phyloP scores from a whole-genome alignment of 75 land plant genomes.

The Ceratopteris richardii region DNA sequence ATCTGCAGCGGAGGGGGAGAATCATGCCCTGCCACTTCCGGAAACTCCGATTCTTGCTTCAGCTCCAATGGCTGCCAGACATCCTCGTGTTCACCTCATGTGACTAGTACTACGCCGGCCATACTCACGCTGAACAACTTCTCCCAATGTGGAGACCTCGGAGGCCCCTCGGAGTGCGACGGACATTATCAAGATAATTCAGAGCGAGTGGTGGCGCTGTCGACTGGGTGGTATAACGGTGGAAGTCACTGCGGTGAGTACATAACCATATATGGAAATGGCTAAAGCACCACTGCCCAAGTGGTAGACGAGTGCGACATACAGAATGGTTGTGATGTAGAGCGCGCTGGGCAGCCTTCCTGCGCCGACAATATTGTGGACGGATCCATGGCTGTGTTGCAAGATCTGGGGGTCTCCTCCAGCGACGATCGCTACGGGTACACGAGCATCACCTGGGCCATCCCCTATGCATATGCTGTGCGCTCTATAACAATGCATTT shows the following conservation, averaged over 20 bases:
- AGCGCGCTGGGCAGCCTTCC: slow-evolving; percentile 35
- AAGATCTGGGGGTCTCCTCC: slow-evolving; percentile 15
- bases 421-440: not conserved
- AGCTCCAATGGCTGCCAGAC: slow-evolving; percentile 2
- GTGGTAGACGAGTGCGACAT: slow-evolving; percentile 64
- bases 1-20: slow-evolving; percentile 11
- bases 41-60: slow-evolving; percentile 1
- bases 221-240: slow-evolving; percentile 50
- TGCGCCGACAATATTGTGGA: slow-evolving; percentile 43
- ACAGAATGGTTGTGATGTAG: slow-evolving; percentile 32
- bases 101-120: slow-evolving; percentile 8
- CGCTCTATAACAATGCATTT: too few relatives aligned
- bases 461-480: too few relatives aligned
- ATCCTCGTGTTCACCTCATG: slow-evolving; percentile 21
- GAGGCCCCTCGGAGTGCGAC: slow-evolving; percentile 34
- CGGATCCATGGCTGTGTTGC: slow-evolving; percentile 44
- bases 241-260: slow-evolving; percentile 22
- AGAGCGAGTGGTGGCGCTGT: slow-evolving; percentile 42
- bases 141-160: slow-evolving; percentile 26
- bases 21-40: not conserved
- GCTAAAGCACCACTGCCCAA: slow-evolving; percentile 12
- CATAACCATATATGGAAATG: slow-evolving; percentile 22
- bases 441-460: not conserved
- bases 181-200: slow-evolving; percentile 29
- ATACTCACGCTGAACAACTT: slow-evolving; percentile 33